Evolutionary conservation across 148 eudicot genomes (phyloP), one percentile per base, ranked within the genome.

Genomic region (Fagopyrum tataricum): DNA sequence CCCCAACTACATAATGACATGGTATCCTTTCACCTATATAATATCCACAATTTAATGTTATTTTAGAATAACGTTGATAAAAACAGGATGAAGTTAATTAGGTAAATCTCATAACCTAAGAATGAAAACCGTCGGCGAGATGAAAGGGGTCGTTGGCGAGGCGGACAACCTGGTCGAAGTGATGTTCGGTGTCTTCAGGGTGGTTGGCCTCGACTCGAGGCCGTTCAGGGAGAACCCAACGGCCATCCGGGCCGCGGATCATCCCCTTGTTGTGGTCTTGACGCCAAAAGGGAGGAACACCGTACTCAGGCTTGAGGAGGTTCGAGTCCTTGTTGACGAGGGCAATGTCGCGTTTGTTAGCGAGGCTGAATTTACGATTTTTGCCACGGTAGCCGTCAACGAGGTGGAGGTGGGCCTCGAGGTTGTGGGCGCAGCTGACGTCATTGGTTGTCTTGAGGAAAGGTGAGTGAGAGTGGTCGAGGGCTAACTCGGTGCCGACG

Each of bases 211-310:
- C 98, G 8, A 87, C 55, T 73, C 81, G 73, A 0, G 85, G 82
- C 37, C 96, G 82, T 39, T 88, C 96, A 0, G 96, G 91, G 73
- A 84, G 53, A 46, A 90, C 74, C 98, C 98, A 93, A n/a, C 85
- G 88, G 18, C 98, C 98, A 7, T 89, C 92, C 3, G 49, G 67
- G 2, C 64, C 75, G 82, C 88, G 84, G 72, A 87, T 88, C 98
- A 93, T 90, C 59, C 98, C 98, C 62, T 93, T 93, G 61, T 93
- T 88, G 76, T 82, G 78, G 31, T 89, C 92, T 67, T 89, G 94
- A 72, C 98, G 78, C 98, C 97, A 93, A 41, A 56, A 48, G 4
- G 92, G 88, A 40, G 98, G 98, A 51, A 93, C 87, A 3, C 79
- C 87, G 72, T 84, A 87, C 40, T 87, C 85, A 0, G 47, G 42